Base-by-base conservation (phyloP, 108 stramenopile genomes). In the Cafeteria roenbergensis region DNA sequence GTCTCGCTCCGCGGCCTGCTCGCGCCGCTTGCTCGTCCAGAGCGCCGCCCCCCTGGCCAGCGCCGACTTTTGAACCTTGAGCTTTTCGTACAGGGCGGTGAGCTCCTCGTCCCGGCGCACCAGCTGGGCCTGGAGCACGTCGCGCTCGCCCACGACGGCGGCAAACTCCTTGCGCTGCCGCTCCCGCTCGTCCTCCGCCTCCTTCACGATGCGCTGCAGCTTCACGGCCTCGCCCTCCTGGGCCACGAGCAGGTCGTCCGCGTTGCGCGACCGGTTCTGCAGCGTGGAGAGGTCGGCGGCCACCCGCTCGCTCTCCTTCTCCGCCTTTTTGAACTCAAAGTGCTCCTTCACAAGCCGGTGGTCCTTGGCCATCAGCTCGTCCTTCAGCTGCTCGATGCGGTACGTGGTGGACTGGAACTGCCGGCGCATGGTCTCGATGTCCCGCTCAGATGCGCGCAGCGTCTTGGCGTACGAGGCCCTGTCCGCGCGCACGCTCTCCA, bases 361-460 rank as follows among this genome's bases (percentile, higher is more conserved):
- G 62, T 85, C 82, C 65, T 78, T 83, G 33, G 35, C 14, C 22
- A 82, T 80, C 56, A 85, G 80, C 30, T 85, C 84, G 31, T 85
- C 79, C 55, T 84, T 82, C 14, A 85, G 71, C 65, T 80, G 73
- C 56, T 82, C 79, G 42, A 85, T 84, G 54, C 77, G 77, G 55
- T 82, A 78, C 65, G 76, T 85, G 80, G 79, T 83, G 12, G 77
- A 52, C 66, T 82, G 74, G 60, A 84, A 85, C 24, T 64, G 27
- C 30, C 70, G 67, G 63, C 78, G 77, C 80, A 84, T 79, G 12
- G 75, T 75, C 35, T 70, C 70, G 57, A 85, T 85, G 26, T 77
- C 81, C 33, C 80, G 81, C 69, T 84, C 76, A 3, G 74, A 58
- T 42, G 81, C 77, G 54, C 82, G 65, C 29, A 84, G 76, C 24